Conservation (phyloP, 768 basidiomycete species). For the Mycena kentingensis region DNA sequence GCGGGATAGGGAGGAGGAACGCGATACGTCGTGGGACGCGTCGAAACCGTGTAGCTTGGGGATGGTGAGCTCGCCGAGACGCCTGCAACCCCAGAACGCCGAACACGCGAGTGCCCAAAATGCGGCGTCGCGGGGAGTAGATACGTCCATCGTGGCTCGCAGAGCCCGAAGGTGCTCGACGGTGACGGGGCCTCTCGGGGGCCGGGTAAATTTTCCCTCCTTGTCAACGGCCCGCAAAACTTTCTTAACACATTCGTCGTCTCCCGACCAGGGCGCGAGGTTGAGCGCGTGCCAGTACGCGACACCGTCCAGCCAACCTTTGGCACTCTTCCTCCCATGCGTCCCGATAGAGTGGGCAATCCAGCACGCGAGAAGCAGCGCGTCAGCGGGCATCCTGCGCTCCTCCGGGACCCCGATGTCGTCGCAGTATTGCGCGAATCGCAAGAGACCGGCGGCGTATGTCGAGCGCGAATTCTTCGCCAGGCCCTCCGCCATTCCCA, state of each 20-base stretch:
- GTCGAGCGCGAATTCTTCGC: no score
- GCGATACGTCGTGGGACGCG: no score
- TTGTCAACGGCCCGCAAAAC: constrained; percentile 6
- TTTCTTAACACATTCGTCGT: constrained; percentile 2
- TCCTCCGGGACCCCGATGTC: no score
- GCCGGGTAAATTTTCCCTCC: constrained; percentile 1
- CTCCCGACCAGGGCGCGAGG: constrained; percentile 12
- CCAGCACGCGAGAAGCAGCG: not conserved
- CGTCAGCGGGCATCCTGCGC: no score
- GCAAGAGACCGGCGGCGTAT: no score
- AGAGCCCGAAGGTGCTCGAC: not conserved
- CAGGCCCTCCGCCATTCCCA: no score
- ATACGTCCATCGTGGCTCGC: not conserved
- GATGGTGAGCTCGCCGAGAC: no score
- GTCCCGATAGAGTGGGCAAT: not conserved
- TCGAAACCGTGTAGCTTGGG: no score
- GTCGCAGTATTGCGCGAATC: no score
- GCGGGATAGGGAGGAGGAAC: no score
- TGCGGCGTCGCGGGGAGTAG: constrained; percentile 1
- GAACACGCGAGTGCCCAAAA: constrained; percentile 11
- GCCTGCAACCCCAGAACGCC: constrained; percentile 19
- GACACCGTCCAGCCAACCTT: not conserved
- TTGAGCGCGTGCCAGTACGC: not conserved
- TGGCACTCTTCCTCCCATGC: not conserved
- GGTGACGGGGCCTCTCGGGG: constrained; percentile 8